phyloP scores from a whole-genome alignment of 768 basidiomycete species.

The Lentinula boryana region DNA sequence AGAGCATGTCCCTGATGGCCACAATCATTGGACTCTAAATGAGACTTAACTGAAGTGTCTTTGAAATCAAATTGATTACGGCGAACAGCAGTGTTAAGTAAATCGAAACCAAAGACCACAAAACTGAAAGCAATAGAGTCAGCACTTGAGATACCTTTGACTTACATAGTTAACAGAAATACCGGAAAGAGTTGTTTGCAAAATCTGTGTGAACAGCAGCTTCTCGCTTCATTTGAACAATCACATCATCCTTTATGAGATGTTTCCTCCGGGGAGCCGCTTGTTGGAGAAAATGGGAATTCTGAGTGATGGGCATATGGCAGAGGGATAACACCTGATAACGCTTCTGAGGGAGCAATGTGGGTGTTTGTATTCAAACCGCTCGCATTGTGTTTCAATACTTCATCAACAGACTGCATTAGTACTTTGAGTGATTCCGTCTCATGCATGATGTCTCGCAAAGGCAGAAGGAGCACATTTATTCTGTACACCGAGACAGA shows the following conservation, averaged over 20 bases:
- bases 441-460: slow-evolving; percentile 80
- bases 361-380: slow-evolving; percentile 82
- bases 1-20: slow-evolving; percentile 87
- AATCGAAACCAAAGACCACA: slow-evolving; percentile 84
- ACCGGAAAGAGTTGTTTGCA: slow-evolving; percentile 85
- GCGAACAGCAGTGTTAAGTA: slow-evolving; percentile 83
- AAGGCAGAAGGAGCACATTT: slow-evolving; percentile 67
- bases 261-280: slow-evolving; percentile 31
- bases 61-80: slow-evolving; percentile 83
- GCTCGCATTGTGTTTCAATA: slow-evolving; percentile 72
- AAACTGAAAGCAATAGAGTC: slow-evolving; percentile 44
- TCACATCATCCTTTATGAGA: slow-evolving; percentile 45
- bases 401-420: slow-evolving; percentile 84
- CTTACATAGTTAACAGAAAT: slow-evolving; percentile 12
- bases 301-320: slow-evolving; percentile 86
- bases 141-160: not conserved
- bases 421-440: slow-evolving; percentile 76
- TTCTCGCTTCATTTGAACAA: slow-evolving; percentile 77
- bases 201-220: slow-evolving; percentile 52
- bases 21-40: slow-evolving; percentile 83
- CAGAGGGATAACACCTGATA: slow-evolving; percentile 78
- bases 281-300: slow-evolving; percentile 79
- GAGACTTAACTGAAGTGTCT: slow-evolving; percentile 65
- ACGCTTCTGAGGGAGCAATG: slow-evolving; percentile 58
- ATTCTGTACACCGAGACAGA: slow-evolving; percentile 73